phyloP scores from a whole-genome alignment of 1,284 basidiomycete genomes.

The Blastosporella zonata region DNA sequence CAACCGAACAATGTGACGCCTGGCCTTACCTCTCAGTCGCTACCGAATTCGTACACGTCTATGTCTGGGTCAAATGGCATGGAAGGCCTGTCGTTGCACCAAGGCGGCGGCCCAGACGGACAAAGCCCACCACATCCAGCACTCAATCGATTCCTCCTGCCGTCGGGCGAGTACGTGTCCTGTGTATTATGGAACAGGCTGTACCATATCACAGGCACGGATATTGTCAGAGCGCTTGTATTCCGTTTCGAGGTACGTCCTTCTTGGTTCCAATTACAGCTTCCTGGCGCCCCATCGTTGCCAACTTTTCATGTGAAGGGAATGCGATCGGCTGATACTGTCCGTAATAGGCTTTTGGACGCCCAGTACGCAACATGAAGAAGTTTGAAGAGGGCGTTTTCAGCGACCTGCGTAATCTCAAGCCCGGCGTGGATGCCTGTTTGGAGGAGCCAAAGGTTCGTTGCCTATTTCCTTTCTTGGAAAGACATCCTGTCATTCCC shows the following conservation, averaged over 20 bases:
- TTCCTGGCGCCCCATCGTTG: neutral
- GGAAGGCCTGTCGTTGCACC: constrained; percentile 23
- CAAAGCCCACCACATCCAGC: constrained; percentile 53
- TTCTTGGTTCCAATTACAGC: constrained; percentile 6
- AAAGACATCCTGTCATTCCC: constrained; percentile 1
- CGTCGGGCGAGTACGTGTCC: constrained; percentile 82
- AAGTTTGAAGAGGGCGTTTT: constrained; percentile 95
- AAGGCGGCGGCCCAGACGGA: constrained; percentile 19
- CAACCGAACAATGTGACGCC: constrained; percentile 13
- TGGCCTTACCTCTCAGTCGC: constrained; percentile 16
- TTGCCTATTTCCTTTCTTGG: constrained; percentile 13
- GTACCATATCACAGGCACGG: constrained; percentile 90
- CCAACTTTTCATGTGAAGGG: neutral
- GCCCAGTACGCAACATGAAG: constrained; percentile 80
- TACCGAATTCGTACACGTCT: constrained; percentile 15
- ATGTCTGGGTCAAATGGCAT: constrained; percentile 2
- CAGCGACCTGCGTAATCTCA: constrained; percentile 86
- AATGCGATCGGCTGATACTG: constrained; percentile 10
- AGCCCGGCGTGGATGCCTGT: constrained; percentile 86
- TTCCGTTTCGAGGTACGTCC: constrained; percentile 75
- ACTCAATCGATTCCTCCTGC: constrained; percentile 80
- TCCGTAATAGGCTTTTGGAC: constrained; percentile 62
- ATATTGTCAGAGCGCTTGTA: constrained; percentile 83
- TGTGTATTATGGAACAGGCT: constrained; percentile 88
- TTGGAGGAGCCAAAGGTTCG: constrained; percentile 89